phyloP scores from a whole-genome alignment of 768 basidiomycete species.

The Kockovaella imperatae region DNA sequence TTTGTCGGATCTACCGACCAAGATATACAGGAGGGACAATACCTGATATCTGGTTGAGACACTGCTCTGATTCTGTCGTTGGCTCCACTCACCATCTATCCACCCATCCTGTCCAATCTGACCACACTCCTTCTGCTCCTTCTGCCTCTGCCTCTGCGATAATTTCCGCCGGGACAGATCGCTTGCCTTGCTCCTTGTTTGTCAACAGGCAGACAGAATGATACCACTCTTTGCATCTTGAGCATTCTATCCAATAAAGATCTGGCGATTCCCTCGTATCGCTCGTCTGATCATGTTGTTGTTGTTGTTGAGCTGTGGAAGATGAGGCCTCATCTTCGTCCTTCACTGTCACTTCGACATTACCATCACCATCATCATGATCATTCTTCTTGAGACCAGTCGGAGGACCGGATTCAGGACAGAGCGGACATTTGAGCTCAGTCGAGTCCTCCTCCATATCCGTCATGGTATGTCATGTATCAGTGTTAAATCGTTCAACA shows the following conservation, averaged over 20 bases:
- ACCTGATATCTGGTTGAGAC: constrained; percentile 10
- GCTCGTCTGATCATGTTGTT: no score
- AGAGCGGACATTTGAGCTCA: constrained; percentile 12
- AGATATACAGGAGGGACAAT: constrained; percentile 24
- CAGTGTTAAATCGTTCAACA: no score
- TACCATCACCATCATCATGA: no score
- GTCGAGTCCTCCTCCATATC: background rate
- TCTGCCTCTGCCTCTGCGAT: constrained; percentile 7
- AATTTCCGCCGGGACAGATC: constrained; percentile 19
- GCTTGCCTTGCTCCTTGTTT: constrained; percentile 7
- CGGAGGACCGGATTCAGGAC: constrained; percentile 14
- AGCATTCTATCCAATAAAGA: constrained; percentile 35
- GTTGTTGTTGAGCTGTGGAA: background rate
- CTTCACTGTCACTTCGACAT: background rate
- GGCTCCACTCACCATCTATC: constrained; percentile 29
- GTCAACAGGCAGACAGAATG: constrained; percentile 33
- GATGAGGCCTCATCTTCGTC: constrained; percentile 2
- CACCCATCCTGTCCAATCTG: constrained; percentile 30
- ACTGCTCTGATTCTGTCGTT: background rate
- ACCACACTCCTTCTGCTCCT: constrained; percentile 16
- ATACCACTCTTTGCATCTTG: constrained; percentile 35
- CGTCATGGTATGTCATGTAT: no score
- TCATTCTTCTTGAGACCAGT: constrained; percentile 9
- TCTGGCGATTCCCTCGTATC: no score
- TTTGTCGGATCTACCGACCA: constrained; percentile 12